Conservation (phyloP, 192 early-diverging fungal genomes). For the Coemansia sp. region DNA sequence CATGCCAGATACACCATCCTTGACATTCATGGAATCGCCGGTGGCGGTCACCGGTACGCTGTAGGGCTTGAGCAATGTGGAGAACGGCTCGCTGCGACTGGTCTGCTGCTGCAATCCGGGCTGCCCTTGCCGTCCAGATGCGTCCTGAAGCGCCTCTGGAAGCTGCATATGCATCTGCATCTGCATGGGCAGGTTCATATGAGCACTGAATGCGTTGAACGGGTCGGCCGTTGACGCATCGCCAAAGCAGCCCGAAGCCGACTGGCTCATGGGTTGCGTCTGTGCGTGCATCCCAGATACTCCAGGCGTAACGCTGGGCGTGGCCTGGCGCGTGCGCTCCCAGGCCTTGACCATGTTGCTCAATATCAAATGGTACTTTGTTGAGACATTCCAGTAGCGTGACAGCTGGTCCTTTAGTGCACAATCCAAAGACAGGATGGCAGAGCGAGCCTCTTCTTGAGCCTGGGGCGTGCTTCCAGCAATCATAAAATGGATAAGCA, state of each 20-base stretch:
- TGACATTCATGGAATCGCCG: too few relatives aligned
- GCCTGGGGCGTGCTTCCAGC: slow-evolving; percentile 45
- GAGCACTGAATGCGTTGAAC: slow-evolving; percentile 16
- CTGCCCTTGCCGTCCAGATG: not conserved
- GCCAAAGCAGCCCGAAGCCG: not conserved
- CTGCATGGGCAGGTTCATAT: slow-evolving; percentile 28
- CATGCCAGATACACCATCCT: too few relatives aligned
- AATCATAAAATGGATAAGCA: slow-evolving; percentile 52
- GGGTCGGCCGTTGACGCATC: slow-evolving; percentile 21
- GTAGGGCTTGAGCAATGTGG: slow-evolving; percentile 33
- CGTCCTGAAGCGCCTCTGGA: slow-evolving; percentile 2
- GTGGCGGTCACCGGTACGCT: too few relatives aligned
- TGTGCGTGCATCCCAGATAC: slow-evolving; percentile 13
- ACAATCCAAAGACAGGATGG: slow-evolving; percentile 41
- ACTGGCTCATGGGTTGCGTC: not conserved
- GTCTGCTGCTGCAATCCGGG: slow-evolving; percentile 1
- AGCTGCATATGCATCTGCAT: slow-evolving; percentile 49
- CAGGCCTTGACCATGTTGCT: slow-evolving; percentile 52
- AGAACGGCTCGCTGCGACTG: slow-evolving; percentile 6
- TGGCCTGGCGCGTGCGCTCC: slow-evolving; percentile 44
- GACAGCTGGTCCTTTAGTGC: slow-evolving; percentile 45
- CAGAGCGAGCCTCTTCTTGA: slow-evolving; percentile 47
- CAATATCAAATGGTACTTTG: slow-evolving; percentile 48
- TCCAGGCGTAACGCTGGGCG: slow-evolving; percentile 24
- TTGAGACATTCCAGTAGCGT: slow-evolving; percentile 48